Percentiles rank a stretch among this genome's conserved stretches.
Evolutionary conservation across 352 stramenopile genomes (phyloP).

Genomic region (Bremia lactucae): DNA sequence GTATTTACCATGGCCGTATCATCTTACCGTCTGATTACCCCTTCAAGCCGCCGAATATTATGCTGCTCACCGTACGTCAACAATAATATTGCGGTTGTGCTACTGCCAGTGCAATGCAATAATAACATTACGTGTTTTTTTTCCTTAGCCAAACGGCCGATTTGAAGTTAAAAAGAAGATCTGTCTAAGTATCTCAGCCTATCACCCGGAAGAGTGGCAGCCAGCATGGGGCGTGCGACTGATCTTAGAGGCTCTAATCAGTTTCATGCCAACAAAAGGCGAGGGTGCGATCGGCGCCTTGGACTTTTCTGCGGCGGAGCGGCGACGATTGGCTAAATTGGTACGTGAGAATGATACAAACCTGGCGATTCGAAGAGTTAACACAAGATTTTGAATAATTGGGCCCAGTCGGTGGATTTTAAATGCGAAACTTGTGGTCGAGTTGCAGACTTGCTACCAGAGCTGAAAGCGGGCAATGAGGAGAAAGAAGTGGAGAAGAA

Average conservation of each 20-base stretch:
- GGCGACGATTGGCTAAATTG: constrained; percentile 49
- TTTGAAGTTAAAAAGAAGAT: constrained; percentile 98
- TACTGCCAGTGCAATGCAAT: too few relatives aligned
- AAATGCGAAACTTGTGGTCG: constrained; percentile 67
- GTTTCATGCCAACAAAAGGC: constrained; percentile 91
- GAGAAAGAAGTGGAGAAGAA: constrained; percentile 17
- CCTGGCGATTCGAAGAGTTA: neutral
- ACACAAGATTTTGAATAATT: neutral
- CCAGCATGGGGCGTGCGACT: constrained; percentile 90
- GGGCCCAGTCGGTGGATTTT: constrained; percentile 52
- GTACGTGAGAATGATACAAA: constrained; percentile 13
- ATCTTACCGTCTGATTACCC: constrained; percentile 90
- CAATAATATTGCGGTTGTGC: neutral
- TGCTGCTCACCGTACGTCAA: constrained; percentile 86
- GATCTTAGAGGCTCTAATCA: constrained; percentile 97
- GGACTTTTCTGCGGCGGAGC: constrained; percentile 60
- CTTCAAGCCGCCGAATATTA: constrained; percentile 97
- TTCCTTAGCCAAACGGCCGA: constrained; percentile 84
- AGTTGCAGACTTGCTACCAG: constrained; percentile 55
- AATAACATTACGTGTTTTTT: neutral
- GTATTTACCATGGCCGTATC: constrained; percentile 97
- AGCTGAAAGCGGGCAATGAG: constrained; percentile 22
- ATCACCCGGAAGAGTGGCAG: constrained; percentile 97
- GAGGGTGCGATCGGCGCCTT: constrained; percentile 77
- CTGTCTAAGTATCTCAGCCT: constrained; percentile 95